These are phyloP conservation scores for Polyporus arcularius DNA, from an alignment of 768 basidiomycete species.

Conservation along the genomic window DNA sequence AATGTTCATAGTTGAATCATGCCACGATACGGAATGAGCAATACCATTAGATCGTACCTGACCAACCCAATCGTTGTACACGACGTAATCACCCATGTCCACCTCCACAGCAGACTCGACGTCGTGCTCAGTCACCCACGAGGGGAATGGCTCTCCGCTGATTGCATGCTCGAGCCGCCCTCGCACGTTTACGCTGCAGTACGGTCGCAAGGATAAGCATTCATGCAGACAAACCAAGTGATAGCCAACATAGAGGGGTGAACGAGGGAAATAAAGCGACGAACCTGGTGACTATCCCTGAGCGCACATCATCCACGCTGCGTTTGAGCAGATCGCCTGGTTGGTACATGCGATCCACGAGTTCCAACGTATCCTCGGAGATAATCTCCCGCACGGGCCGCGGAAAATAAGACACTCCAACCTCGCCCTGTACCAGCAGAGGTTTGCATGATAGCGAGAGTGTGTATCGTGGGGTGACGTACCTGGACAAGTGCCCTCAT, in stretches of 20 bases:
- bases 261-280: not conserved
- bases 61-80: slow-evolving; percentile 86
- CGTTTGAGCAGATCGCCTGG: slow-evolving; percentile 84
- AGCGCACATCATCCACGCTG: slow-evolving; percentile 68
- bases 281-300: slow-evolving; percentile 66
- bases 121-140: slow-evolving; percentile 63
- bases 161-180: slow-evolving; percentile 78
- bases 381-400: slow-evolving; percentile 65
- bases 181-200: slow-evolving; percentile 50
- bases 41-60: slow-evolving; percentile 50
- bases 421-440: slow-evolving; percentile 56
- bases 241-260: not conserved
- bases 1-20: slow-evolving; percentile 11
- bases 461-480: not conserved
- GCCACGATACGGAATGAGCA: not conserved
- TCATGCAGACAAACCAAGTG: not conserved
- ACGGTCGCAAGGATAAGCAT: not conserved
- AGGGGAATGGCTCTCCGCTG: slow-evolving; percentile 55
- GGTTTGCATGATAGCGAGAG: not conserved
- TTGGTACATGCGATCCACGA: slow-evolving; percentile 77
- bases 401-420: slow-evolving; percentile 73
- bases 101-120: slow-evolving; percentile 59
- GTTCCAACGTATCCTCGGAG: slow-evolving; percentile 62
- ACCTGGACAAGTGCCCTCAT: slow-evolving; percentile 64
- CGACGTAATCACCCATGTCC: slow-evolving; percentile 81